Conservation (phyloP, 2,329 filamentous ascomycete genomes). For the Arthrinium puccinioides region DNA sequence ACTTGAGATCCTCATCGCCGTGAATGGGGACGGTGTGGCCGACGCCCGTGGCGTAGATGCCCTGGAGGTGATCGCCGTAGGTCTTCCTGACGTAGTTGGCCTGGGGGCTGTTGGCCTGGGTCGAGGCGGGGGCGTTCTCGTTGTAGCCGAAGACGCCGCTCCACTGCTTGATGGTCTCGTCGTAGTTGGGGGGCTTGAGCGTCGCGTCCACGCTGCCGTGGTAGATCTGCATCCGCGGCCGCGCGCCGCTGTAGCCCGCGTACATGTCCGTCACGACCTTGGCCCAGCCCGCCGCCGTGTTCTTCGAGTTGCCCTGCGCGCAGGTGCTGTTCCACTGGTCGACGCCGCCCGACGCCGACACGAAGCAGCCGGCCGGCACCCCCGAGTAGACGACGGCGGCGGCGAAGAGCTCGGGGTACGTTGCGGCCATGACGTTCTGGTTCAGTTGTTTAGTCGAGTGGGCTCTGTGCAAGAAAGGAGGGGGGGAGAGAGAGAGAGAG, state of each 20-base stretch:
- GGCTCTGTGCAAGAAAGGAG: no score
- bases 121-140: neutral
- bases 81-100: constrained; percentile 6
- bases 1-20: constrained; percentile 8
- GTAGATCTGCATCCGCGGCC: constrained; percentile 20
- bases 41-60: constrained; percentile 6
- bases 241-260: constrained; percentile 18
- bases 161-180: constrained; percentile 24
- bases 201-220: constrained; percentile 20
- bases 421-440: constrained; percentile 32
- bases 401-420: constrained; percentile 38
- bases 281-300: constrained; percentile 38
- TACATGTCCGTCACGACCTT: constrained; percentile 33
- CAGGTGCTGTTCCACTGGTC: constrained; percentile 41
- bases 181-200: constrained; percentile 14
- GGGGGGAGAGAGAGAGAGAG: neutral
- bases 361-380: constrained; percentile 34
- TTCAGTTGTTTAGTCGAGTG: no score
- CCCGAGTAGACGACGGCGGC: constrained; percentile 36
- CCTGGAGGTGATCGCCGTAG: constrained; percentile 8
- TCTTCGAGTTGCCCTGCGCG: constrained; percentile 33
- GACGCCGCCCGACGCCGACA: constrained; percentile 27
- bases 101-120: constrained; percentile 5
- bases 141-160: constrained; percentile 25
- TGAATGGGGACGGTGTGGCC: constrained; percentile 8